Evolutionary conservation across 139 green algal species (phyloP).

Genomic region (Zygnema circumcarinatum): DNA sequence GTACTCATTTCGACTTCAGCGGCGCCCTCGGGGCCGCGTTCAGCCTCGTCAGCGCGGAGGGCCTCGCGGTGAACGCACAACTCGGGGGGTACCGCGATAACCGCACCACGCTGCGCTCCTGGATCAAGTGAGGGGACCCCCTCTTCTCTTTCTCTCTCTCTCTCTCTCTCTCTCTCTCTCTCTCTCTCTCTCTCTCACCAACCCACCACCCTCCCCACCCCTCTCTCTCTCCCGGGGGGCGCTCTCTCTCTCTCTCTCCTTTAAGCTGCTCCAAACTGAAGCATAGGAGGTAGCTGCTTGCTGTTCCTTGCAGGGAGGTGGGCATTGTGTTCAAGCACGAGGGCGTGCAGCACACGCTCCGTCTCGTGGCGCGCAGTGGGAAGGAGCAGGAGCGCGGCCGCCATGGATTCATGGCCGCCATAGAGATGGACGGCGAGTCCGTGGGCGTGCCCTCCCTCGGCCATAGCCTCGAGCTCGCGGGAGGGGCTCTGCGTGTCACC

Average conservation of each 20-base stretch:
- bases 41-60: conserved; percentile 30
- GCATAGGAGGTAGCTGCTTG: too few relatives aligned
- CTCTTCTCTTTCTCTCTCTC: conserved; percentile 2
- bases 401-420: conserved; percentile 38
- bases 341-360: conserved; percentile 26
- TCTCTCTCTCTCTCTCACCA: too few relatives aligned
- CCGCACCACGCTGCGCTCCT: conserved; percentile 16
- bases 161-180: not conserved
- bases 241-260: too few relatives aligned
- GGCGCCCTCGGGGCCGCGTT: not conserved
- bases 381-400: conserved; percentile 44
- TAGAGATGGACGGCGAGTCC: conserved; percentile 36
- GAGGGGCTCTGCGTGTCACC: not conserved
- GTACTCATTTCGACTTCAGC: conserved; percentile 47
- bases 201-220: too few relatives aligned
- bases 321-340: conserved; percentile 19
- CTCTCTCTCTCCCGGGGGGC: too few relatives aligned
- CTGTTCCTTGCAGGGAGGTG: conserved; percentile 13
- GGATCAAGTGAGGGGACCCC: conserved; percentile 18
- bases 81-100: conserved; percentile 44
- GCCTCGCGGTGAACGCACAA: conserved; percentile 37
- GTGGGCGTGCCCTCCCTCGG: conserved; percentile 4
- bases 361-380: conserved; percentile 15
- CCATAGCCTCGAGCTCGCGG: conserved; percentile 8
- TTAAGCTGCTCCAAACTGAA: too few relatives aligned